These are phyloP conservation scores for Friedmanniomyces endolithicus DNA, from an alignment of 495 filamentous ascomycete species.

Conservation along the genomic window DNA sequence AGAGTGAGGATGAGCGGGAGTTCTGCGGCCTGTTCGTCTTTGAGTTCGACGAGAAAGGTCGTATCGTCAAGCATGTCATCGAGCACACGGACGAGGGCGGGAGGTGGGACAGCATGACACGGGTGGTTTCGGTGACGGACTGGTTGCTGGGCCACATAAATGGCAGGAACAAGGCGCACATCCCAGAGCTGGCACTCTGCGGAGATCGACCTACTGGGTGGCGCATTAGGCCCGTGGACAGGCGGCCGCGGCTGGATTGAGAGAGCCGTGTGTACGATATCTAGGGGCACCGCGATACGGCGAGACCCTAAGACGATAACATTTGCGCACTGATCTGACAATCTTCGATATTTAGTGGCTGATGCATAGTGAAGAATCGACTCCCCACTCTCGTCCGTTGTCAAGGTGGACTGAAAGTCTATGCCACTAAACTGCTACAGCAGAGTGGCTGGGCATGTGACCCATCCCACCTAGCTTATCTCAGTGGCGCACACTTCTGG, in stretches of 20 bases:
- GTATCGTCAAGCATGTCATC: conserved; percentile 76
- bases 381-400: too few relatives aligned
- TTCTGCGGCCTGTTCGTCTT: conserved; percentile 86
- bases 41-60: conserved; percentile 82
- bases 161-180: conserved; percentile 35
- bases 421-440: too few relatives aligned
- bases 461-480: too few relatives aligned
- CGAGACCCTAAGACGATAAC: too few relatives aligned
- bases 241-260: not conserved
- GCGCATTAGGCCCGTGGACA: conserved; percentile 5
- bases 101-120: conserved; percentile 55
- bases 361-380: too few relatives aligned
- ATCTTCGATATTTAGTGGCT: too few relatives aligned
- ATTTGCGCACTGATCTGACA: too few relatives aligned
- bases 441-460: too few relatives aligned
- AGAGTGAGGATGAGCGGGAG: conserved; percentile 36
- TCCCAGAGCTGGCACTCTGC: conserved; percentile 30
- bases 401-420: too few relatives aligned
- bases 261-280: not conserved
- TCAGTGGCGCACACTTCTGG: too few relatives aligned
- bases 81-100: conserved; percentile 77
- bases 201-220: conserved; percentile 10
- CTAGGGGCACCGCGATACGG: too few relatives aligned
- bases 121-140: conserved; percentile 75
- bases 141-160: conserved; percentile 64